Evolutionary conservation across 1,284 basidiomycete species (phyloP), one percentile per base, ranked within the genome.

Genomic region (Pseudozyma hubeiensis): DNA sequence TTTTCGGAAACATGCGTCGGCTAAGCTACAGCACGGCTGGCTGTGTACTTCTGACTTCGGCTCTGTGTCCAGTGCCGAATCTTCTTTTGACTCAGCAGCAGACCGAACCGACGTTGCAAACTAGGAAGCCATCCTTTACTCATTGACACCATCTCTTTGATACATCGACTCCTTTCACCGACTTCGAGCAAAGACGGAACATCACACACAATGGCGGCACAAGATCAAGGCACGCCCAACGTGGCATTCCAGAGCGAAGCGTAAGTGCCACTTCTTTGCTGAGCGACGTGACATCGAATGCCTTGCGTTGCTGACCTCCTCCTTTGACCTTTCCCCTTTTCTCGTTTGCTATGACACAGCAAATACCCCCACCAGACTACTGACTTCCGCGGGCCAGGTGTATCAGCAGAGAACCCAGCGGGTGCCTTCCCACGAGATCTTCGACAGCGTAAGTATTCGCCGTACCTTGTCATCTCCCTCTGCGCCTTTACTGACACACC

Each of bases 161-260:
- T 2, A 37, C 35, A 37, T 14, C 24, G 24, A 1, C 24, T 24
- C 24, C 24, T 24, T 24, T 24, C 24, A 24, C 24, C 24, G 24
- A 24, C 24, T 24, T 24, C 24, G 24, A 24, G 24, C 24, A 4
- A 24, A 24, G 24, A 4, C 24, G 24, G 24, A 24, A 24, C 24
- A 24, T 24, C 43, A 24, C 1, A 8, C 29, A 53, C 19, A 24
- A 66, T 66, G 68, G 63, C 68, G 30, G 64, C 55, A 34, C 46
- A 55, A 17, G 47, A 60, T 46, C 45, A 72, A 41, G 71, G 71
- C 14, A 74, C 65, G 13, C 71, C 71, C 34, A 74, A 69, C 56
- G 71, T 74, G 11, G 65, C 71, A 17, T 74, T 74, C 56, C 71
- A 74, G 49, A 74, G 69, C 71, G 71, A 74, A 44, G 65, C 66